Conservation (phyloP, 306 rosid genomes). For the Quercus bicolor region DNA sequence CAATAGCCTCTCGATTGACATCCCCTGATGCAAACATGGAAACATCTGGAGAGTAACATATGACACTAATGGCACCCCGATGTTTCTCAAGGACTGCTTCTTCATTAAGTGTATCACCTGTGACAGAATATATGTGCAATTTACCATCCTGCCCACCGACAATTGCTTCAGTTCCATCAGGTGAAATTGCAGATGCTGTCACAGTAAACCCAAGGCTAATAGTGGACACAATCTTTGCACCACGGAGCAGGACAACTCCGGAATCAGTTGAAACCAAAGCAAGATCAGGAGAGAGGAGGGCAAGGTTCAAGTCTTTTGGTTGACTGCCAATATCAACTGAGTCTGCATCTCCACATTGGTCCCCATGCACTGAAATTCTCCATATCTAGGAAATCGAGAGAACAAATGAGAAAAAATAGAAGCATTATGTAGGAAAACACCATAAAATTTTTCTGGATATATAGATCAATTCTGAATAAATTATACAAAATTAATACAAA, state of each 20-base stretch:
- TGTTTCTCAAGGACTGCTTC: constrained; percentile 90
- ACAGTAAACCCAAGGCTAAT: constrained; percentile 78
- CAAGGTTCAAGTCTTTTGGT: constrained; percentile 83
- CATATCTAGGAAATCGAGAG: constrained; percentile 47
- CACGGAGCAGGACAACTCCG: constrained; percentile 79
- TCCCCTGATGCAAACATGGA: constrained; percentile 98
- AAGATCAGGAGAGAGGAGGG: constrained; percentile 76
- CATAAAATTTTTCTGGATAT: not conserved
- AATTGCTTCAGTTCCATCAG: constrained; percentile 94
- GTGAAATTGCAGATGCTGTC: constrained; percentile 76
- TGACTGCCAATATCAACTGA: constrained; percentile 90
- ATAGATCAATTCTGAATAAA: not conserved
- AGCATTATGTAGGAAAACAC: not conserved
- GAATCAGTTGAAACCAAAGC: constrained; percentile 76
- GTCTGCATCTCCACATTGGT: constrained; percentile 77
- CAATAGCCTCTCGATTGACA: constrained; percentile 86
- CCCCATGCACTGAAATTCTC: constrained; percentile 60
- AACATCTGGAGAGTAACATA: constrained; percentile 80
- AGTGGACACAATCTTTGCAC: constrained; percentile 70
- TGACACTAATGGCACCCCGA: constrained; percentile 83
- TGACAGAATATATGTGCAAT: constrained; percentile 65
- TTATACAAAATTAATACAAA: not conserved
- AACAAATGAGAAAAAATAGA: not conserved
- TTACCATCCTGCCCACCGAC: constrained; percentile 94
- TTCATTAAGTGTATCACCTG: constrained; percentile 70